Percentiles rank a stretch among this genome's conserved stretches.
Conservation (phyloP, 176 grass and related monocot genomes). For the maize (Zea mays) region Zm-B73-REFERENCE-NAM-5.0 NC_050104.1:3722001-3722500, state of each 20-base stretch:
- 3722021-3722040: too few relatives aligned
- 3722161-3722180: not conserved
- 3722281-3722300: slow-evolving; percentile 84
- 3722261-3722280: slow-evolving; percentile 78
- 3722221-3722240: not conserved
- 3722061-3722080: too few relatives aligned
- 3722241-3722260: slow-evolving; percentile 63
- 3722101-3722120: too few relatives aligned
- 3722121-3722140: too few relatives aligned
- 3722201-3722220: not conserved
- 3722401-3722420: not conserved
- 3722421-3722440: slow-evolving; percentile 17
- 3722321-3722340: slow-evolving; percentile 92
- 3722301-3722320: slow-evolving; percentile 99
- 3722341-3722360: slow-evolving; percentile 87
- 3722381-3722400: slow-evolving; percentile 68
- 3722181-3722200: not conserved
- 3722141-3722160: too few relatives aligned
- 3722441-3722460: slow-evolving; percentile 5
- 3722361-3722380: slow-evolving; percentile 84
- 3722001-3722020: too few relatives aligned
- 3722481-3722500: slow-evolving; percentile 93
- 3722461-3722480: slow-evolving; percentile 72
- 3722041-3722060: too few relatives aligned
- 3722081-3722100: too few relatives aligned